These are phyloP conservation scores for Apiospora saccharicola DNA, from an alignment of 2,329 filamentous ascomycete species.

Conservation along the genomic window DNA sequence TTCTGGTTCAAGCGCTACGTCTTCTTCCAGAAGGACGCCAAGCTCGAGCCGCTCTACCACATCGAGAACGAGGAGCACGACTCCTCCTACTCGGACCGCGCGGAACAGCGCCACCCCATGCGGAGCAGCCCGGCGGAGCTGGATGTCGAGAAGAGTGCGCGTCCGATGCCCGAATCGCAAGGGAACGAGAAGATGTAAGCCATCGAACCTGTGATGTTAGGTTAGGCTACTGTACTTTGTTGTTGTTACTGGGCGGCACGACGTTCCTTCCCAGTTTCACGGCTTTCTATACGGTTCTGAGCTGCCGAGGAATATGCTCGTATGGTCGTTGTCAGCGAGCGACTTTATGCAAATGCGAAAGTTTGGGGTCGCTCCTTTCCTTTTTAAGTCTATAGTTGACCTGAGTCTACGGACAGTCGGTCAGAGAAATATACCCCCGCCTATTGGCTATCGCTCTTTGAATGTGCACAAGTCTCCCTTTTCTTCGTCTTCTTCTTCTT, in stretches of 20 bases:
- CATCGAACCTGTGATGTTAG: not conserved
- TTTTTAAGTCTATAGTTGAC: not conserved
- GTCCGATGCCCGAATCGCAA: not conserved
- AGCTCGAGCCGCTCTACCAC: conserved; percentile 41
- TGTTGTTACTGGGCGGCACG: not conserved
- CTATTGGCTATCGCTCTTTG: conserved; percentile 14
- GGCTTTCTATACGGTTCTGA: not conserved
- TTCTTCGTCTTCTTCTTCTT: too few relatives aligned
- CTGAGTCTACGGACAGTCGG: not conserved
- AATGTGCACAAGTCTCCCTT: not conserved
- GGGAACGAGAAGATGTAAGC: not conserved
- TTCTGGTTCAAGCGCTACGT: conserved; percentile 48
- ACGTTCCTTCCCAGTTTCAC: not conserved
- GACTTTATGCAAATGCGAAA: not conserved
- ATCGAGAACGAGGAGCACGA: conserved; percentile 35
- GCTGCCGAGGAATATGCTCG: not conserved
- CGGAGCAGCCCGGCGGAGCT: conserved; percentile 10
- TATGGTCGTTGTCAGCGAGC: not conserved
- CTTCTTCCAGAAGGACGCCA: conserved; percentile 41
- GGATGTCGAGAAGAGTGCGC: conserved; percentile 26
- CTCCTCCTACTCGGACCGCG: not conserved
- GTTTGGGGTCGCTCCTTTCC: not conserved
- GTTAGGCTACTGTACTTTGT: not conserved
- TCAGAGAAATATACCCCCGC: conserved; percentile 16
- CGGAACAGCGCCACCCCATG: not conserved